phyloP scores from a whole-genome alignment of 257 asterid species.

The Ilex aquifolium region DNA sequence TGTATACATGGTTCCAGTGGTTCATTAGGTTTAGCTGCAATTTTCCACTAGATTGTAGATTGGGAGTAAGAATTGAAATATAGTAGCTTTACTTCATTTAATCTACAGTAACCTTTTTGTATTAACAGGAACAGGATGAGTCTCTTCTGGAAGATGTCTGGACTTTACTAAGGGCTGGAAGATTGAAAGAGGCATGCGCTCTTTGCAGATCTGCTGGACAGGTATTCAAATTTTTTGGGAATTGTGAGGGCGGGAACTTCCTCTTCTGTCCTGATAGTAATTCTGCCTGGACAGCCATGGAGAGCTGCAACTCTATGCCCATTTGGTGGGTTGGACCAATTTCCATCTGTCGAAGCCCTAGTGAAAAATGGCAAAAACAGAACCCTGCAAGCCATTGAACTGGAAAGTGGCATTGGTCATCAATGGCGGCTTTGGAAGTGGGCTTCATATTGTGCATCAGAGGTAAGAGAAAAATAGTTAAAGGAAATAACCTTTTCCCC shows the following conservation, averaged over 20 bases:
- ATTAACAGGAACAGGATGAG: constrained; percentile 86
- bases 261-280: constrained; percentile 18
- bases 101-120: constrained; percentile 10
- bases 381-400: constrained; percentile 82
- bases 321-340: constrained; percentile 59
- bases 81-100: not conserved
- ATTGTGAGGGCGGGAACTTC: constrained; percentile 13
- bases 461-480: constrained; percentile 45
- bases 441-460: constrained; percentile 98
- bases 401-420: constrained; percentile 89
- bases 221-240: constrained; percentile 39
- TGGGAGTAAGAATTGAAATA: too few relatives aligned
- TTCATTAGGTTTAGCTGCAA: too few relatives aligned
- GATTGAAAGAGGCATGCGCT: constrained; percentile 85
- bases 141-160: constrained; percentile 95
- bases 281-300: constrained; percentile 77
- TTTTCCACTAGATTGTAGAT: too few relatives aligned
- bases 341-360: constrained; percentile 78
- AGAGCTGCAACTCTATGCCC: constrained; percentile 92
- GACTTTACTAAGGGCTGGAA: constrained; percentile 89
- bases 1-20: too few relatives aligned
- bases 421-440: constrained; percentile 97
- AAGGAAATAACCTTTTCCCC: constrained; percentile 12
- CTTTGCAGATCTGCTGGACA: constrained; percentile 97
- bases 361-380: constrained; percentile 78